phyloP scores from a whole-genome alignment of 1,284 basidiomycete species.

The Schizopora paradoxa region DNA sequence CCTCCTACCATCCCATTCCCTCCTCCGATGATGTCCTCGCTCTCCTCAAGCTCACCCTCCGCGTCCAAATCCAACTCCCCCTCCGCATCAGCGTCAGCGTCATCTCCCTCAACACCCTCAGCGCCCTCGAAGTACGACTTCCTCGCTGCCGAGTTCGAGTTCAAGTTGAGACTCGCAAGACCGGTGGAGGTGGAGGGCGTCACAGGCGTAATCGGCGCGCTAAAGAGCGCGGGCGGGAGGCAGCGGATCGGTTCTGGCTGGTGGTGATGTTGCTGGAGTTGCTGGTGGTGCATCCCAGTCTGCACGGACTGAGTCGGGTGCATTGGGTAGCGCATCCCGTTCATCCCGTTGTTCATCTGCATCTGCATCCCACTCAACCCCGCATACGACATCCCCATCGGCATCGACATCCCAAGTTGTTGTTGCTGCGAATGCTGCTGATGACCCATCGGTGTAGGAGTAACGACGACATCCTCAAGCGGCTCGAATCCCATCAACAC shows the following conservation, averaged over 20 bases:
- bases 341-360: background rate
- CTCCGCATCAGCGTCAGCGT: no score
- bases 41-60: no score
- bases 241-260: constrained; percentile 1
- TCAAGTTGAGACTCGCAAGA: background rate
- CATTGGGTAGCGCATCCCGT: background rate
- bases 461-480: constrained; percentile 16
- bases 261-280: constrained; percentile 6
- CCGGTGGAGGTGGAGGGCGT: background rate
- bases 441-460: background rate
- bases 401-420: background rate
- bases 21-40: no score
- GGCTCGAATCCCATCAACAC: constrained; percentile 21
- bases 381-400: no score
- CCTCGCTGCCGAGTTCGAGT: no score
- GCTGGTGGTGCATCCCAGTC: constrained; percentile 5
- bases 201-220: constrained; percentile 2
- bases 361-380: no score
- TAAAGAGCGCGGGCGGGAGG: constrained; percentile 12
- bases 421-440: background rate
- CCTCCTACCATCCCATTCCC: no score
- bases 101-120: no score
- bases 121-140: no score
- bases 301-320: background rate
- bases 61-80: no score